A percentile compares a stretch with the other conserved stretches of the same genome.
These are phyloP conservation scores for Dactylellina cionopaga DNA, from an alignment of 2,329 filamentous ascomycete genomes.

Conservation along the genomic window DNA sequence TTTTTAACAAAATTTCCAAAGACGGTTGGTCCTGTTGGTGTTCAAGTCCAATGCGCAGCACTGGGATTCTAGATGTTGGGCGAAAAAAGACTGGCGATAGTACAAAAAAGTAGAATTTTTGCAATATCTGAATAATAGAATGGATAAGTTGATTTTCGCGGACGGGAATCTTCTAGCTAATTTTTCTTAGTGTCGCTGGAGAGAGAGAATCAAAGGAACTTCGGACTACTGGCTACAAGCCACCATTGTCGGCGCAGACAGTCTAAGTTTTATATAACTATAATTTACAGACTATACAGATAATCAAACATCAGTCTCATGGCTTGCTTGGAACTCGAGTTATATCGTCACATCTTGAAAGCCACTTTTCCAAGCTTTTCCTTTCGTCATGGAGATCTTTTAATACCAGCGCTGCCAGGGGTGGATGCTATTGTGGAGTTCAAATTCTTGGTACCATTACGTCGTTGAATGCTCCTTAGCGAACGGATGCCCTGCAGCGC, in stretches of 20 bases:
- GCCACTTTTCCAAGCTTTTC: slow-evolving; percentile 16
- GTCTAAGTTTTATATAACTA: background rate
- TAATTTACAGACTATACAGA: background rate
- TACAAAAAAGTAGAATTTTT: no score
- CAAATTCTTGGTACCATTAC: slow-evolving; percentile 34
- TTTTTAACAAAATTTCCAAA: background rate
- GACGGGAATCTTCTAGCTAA: no score
- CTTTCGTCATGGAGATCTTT: slow-evolving; percentile 27
- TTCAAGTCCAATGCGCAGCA: no score
- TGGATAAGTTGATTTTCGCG: no score
- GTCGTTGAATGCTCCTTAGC: slow-evolving; percentile 15
- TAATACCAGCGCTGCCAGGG: slow-evolving; percentile 25
- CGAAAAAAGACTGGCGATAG: no score
- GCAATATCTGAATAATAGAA: no score
- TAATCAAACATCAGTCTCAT: background rate
- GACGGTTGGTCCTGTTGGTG: no score
- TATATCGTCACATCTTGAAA: slow-evolving; percentile 30
- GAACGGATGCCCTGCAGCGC: slow-evolving; percentile 11
- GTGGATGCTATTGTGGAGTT: background rate
- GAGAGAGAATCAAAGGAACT: no score
- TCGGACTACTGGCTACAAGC: no score
- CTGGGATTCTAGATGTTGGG: no score
- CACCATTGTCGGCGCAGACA: background rate
- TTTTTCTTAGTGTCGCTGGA: no score
- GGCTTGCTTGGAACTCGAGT: background rate